Percentiles rank a stretch among this genome's conserved stretches.
Evolutionary conservation across 1,139 yeast species (phyloP).

Genomic region (Taiozyma sp.): DNA sequence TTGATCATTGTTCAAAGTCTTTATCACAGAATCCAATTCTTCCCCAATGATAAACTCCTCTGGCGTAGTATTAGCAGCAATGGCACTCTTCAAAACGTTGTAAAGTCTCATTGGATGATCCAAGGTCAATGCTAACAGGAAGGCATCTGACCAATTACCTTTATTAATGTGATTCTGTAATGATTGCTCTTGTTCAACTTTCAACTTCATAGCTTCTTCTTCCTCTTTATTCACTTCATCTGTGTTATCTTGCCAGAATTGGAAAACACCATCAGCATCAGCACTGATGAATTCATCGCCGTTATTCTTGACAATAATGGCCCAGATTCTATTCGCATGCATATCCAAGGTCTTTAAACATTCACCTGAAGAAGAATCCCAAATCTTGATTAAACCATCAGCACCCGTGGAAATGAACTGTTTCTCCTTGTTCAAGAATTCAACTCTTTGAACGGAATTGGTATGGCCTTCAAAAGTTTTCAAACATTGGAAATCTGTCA

Average conservation of each 20-base stretch:
- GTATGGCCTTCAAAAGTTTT: constrained; percentile 93
- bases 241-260: constrained; percentile 85
- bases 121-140: constrained; percentile 73
- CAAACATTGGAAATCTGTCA: constrained; percentile 66
- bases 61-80: constrained; percentile 27
- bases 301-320: constrained; percentile 58
- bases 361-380: constrained; percentile 81
- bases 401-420: constrained; percentile 87
- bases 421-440: constrained; percentile 58
- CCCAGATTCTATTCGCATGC: constrained; percentile 95
- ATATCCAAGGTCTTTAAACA: constrained; percentile 78
- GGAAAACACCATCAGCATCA: constrained; percentile 91
- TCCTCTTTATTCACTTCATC: constrained; percentile 54
- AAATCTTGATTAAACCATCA: constrained; percentile 85
- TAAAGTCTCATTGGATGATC: constrained; percentile 84
- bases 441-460: constrained; percentile 81
- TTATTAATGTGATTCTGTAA: constrained; percentile 64
- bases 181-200: constrained; percentile 84
- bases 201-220: constrained; percentile 43
- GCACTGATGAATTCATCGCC: constrained; percentile 75
- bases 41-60: constrained; percentile 44
- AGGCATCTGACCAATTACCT: constrained; percentile 85
- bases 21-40: constrained; percentile 62
- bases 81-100: constrained; percentile 56
- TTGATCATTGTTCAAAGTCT: constrained; percentile 53